Conservation (phyloP, 108 stramenopile species). For the Cyclostephanos tholiformis region DNA sequence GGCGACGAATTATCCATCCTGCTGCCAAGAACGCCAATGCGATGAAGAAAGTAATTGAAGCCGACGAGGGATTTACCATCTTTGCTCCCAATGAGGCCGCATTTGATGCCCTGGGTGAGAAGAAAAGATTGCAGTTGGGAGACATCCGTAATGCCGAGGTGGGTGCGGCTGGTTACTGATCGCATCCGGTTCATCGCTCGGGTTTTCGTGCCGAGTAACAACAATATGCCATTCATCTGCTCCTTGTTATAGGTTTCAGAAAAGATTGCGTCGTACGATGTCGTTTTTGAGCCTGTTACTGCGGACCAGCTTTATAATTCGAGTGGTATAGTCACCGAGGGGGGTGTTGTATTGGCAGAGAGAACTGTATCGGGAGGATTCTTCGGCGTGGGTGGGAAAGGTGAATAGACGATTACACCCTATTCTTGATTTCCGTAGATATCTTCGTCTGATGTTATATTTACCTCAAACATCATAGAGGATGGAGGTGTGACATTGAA, state of each 20-base stretch:
- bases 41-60: constrained; percentile 43
- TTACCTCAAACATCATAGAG: constrained; percentile 14
- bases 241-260: constrained; percentile 26
- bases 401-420: not conserved
- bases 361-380: constrained; percentile 62
- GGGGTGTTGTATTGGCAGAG: constrained; percentile 70
- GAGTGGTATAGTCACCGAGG: constrained; percentile 69
- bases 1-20: constrained; percentile 22
- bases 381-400: constrained; percentile 77
- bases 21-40: constrained; percentile 36
- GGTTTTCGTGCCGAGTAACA: no score
- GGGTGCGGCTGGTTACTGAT: not conserved
- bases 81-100: constrained; percentile 77
- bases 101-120: constrained; percentile 66
- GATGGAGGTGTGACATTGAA: constrained; percentile 73
- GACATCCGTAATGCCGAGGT: constrained; percentile 83
- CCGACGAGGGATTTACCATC: constrained; percentile 61
- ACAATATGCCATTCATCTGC: not conserved
- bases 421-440: not conserved
- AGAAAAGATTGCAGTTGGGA: constrained; percentile 53
- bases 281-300: constrained; percentile 67
- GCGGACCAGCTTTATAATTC: constrained; percentile 55
- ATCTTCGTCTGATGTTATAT: not conserved
- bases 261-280: constrained; percentile 78
- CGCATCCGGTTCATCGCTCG: not conserved